These are phyloP conservation scores for Massarina eburnea DNA, from an alignment of 2,329 filamentous ascomycete species.

Conservation along the genomic window DNA sequence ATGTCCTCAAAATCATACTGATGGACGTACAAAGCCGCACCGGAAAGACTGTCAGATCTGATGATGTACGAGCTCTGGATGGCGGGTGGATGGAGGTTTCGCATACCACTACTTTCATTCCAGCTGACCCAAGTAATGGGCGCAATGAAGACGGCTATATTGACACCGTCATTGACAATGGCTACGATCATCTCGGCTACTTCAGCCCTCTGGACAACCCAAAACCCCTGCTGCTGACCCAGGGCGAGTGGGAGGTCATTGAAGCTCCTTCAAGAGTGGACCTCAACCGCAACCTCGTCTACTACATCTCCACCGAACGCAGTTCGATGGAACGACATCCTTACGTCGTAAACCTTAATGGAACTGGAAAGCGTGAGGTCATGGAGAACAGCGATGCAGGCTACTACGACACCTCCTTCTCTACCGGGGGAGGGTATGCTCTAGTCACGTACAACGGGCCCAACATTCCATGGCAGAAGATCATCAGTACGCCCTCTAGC, in stretches of 20 bases:
- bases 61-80: slow-evolving; percentile 81
- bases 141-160: slow-evolving; percentile 86
- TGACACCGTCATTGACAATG: slow-evolving; percentile 82
- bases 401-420: slow-evolving; percentile 85
- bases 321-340: slow-evolving; percentile 87
- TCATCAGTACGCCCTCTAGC: slow-evolving; percentile 79
- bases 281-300: slow-evolving; percentile 80
- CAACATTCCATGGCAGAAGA: slow-evolving; percentile 84
- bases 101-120: slow-evolving; percentile 81
- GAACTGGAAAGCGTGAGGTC: slow-evolving; percentile 69
- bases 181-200: slow-evolving; percentile 89
- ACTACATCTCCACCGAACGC: slow-evolving; percentile 85
- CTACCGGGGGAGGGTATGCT: slow-evolving; percentile 75
- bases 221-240: slow-evolving; percentile 81
- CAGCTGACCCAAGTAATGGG: slow-evolving; percentile 75
- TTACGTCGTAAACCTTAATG: slow-evolving; percentile 85
- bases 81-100: slow-evolving; percentile 97
- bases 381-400: slow-evolving; percentile 73
- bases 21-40: slow-evolving; percentile 74
- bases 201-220: slow-evolving; percentile 85
- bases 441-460: slow-evolving; percentile 85
- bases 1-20: slow-evolving; percentile 82
- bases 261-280: slow-evolving; percentile 83
- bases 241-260: slow-evolving; percentile 90
- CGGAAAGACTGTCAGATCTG: slow-evolving; percentile 75